A percentile compares a stretch with the other conserved stretches of the same genome.
These are phyloP conservation scores for Crassisporium funariophilum DNA, from an alignment of 768 basidiomycete genomes.

Conservation along the genomic window DNA sequence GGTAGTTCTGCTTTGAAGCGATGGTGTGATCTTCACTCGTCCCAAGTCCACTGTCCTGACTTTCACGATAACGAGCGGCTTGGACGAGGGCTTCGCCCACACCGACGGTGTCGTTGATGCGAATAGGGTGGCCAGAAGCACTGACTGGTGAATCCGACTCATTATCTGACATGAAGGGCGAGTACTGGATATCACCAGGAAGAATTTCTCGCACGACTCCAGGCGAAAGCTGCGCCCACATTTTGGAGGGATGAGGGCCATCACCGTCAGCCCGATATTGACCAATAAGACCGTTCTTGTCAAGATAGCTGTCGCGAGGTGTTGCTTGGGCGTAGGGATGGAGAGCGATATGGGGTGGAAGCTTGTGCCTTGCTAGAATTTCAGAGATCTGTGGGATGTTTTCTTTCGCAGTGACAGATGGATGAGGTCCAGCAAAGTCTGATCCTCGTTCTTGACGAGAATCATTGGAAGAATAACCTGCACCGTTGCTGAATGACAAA, in stretches of 20 bases:
- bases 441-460: conserved; percentile 8
- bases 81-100: conserved; percentile 66
- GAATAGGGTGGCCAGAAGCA: conserved; percentile 27
- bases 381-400: conserved; percentile 24
- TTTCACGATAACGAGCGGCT: conserved; percentile 25
- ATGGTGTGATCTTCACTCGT: conserved; percentile 40
- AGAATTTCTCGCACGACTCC: conserved; percentile 47
- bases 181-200: conserved; percentile 48
- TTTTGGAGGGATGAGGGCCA: conserved; percentile 44
- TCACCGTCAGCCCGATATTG: conserved; percentile 37
- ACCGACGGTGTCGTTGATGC: conserved; percentile 53
- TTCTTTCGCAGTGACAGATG: conserved; percentile 16
- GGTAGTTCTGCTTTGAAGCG: conserved; percentile 5
- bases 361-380: conserved; percentile 34
- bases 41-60: conserved; percentile 48
- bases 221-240: conserved; percentile 54
- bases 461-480: neutral
- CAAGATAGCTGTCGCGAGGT: conserved; percentile 37
- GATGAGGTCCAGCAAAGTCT: conserved; percentile 41
- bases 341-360: conserved; percentile 37
- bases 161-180: conserved; percentile 41
- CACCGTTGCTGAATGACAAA: conserved; percentile 25
- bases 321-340: conserved; percentile 48
- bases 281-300: conserved; percentile 32
- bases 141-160: conserved; percentile 13